A percentile compares a stretch with the other conserved stretches of the same genome.
Conservation (phyloP, 306 rosid genomes). For the Trifolium subterraneum region DNA sequence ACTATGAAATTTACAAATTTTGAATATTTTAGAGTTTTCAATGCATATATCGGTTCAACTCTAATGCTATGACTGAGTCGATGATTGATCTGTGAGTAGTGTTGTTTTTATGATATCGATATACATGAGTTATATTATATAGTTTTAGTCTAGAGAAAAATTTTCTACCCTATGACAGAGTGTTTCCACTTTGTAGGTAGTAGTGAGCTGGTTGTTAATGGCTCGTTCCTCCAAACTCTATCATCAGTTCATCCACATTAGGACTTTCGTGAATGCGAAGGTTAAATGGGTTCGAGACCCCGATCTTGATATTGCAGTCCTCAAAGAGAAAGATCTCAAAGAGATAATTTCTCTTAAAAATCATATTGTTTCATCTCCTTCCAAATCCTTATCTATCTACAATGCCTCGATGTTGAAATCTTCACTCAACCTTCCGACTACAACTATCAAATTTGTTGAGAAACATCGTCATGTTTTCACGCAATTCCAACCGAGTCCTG, state of each 20-base stretch:
- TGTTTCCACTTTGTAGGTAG: slow-evolving; percentile 50
- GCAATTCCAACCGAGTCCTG: slow-evolving; percentile 61
- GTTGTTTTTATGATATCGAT: not conserved
- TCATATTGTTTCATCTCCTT: slow-evolving; percentile 64
- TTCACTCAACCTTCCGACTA: slow-evolving; percentile 57
- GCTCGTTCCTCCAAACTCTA: slow-evolving; percentile 50
- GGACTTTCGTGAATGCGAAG: slow-evolving; percentile 68
- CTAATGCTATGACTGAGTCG: not conserved
- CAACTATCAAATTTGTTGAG: slow-evolving; percentile 58
- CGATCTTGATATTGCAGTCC: slow-evolving; percentile 68
- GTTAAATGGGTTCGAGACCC: slow-evolving; percentile 89
- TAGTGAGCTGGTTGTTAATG: slow-evolving; percentile 55
- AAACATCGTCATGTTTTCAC: slow-evolving; percentile 59
- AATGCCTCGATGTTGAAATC: slow-evolving; percentile 62
- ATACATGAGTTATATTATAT: slow-evolving; percentile 8
- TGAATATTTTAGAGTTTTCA: not conserved
- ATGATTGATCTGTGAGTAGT: not conserved
- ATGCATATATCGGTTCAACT: not conserved
- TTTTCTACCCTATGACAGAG: slow-evolving; percentile 38
- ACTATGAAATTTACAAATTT: not conserved
- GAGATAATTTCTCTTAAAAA: slow-evolving; percentile 65
- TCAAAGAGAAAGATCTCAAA: slow-evolving; percentile 74
- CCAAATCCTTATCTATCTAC: slow-evolving; percentile 61
- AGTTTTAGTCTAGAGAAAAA: slow-evolving; percentile 7
- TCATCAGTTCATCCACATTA: slow-evolving; percentile 50